Percentiles rank a stretch among this genome's conserved stretches.
Evolutionary conservation across 2,329 filamentous ascomycete genomes (phyloP).

Genomic region (Huntiella abstrusa): DNA sequence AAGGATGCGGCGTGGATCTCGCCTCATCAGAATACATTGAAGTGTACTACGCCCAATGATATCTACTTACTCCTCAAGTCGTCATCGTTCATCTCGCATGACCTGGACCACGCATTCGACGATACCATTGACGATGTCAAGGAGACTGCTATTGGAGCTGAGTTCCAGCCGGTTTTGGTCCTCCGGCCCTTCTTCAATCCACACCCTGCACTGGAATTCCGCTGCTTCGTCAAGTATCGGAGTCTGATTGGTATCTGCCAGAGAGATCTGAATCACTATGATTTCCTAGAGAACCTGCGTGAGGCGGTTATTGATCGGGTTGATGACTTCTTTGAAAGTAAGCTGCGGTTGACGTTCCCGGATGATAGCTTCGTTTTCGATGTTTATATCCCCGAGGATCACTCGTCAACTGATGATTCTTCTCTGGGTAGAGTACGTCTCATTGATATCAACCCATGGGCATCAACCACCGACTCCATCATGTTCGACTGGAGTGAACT

Average conservation of each 20-base stretch:
- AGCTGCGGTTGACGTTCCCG: constrained; percentile 58
- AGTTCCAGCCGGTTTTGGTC: constrained; percentile 60
- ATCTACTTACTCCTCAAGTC: constrained; percentile 88
- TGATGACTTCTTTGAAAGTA: constrained; percentile 56
- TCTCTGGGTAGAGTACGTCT: constrained; percentile 61
- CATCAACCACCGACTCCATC: constrained; percentile 68
- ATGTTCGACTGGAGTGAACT: constrained; percentile 84
- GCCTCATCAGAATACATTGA: constrained; percentile 68
- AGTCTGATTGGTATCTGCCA: constrained; percentile 70
- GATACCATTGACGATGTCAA: constrained; percentile 32
- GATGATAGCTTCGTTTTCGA: constrained; percentile 79
- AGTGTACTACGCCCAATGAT: constrained; percentile 75
- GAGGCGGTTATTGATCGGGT: constrained; percentile 50
- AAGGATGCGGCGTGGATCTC: constrained; percentile 93
- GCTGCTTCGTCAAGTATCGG: constrained; percentile 78
- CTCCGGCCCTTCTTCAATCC: constrained; percentile 75
- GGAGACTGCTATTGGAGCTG: constrained; percentile 17
- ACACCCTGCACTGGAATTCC: constrained; percentile 82
- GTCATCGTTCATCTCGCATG: constrained; percentile 85
- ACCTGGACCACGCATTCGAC: constrained; percentile 83
- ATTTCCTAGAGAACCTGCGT: constrained; percentile 51
- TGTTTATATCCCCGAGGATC: constrained; percentile 65
- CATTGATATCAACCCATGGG: constrained; percentile 93
- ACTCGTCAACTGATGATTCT: constrained; percentile 23
- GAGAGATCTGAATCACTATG: constrained; percentile 76